A percentile compares a stretch with the other conserved stretches of the same genome.
These are phyloP conservation scores for Rhinocladiella similis DNA, from an alignment of 2,329 filamentous ascomycete species.

Conservation along the genomic window DNA sequence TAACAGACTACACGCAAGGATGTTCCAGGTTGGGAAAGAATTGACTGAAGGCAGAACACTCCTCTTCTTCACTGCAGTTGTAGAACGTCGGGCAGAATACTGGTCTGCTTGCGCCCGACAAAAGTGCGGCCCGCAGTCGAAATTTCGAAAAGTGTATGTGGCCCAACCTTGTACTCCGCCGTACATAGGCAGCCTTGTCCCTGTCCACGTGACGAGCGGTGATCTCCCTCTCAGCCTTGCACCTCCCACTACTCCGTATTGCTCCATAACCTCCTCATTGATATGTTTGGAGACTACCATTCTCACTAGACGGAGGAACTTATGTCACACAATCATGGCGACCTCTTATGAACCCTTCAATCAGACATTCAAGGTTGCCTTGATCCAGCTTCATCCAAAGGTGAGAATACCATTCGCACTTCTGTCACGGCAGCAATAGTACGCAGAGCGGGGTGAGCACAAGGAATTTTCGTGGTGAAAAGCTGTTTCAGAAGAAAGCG, in stretches of 20 bases:
- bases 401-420: constrained; percentile 26
- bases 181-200: not conserved
- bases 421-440: too few relatives aligned
- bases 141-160: constrained; percentile 1
- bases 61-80: too few relatives aligned
- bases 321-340: constrained; percentile 6
- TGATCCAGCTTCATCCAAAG: constrained; percentile 51
- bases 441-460: too few relatives aligned
- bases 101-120: not conserved
- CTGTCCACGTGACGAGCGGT: not conserved
- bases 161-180: not conserved
- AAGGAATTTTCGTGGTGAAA: too few relatives aligned
- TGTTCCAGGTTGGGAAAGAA: not conserved
- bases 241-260: too few relatives aligned
- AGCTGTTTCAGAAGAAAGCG: too few relatives aligned
- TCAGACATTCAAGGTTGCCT: constrained; percentile 47
- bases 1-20: not conserved
- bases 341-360: constrained; percentile 35
- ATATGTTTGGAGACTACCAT: not conserved
- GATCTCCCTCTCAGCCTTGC: constrained; percentile 6
- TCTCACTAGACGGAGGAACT: too few relatives aligned
- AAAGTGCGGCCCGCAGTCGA: not conserved
- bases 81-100: not conserved
- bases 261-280: not conserved
- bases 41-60: not conserved